Conservation (phyloP, 1,139 yeast species). For the Yamadazyma dushanensis region DNA sequence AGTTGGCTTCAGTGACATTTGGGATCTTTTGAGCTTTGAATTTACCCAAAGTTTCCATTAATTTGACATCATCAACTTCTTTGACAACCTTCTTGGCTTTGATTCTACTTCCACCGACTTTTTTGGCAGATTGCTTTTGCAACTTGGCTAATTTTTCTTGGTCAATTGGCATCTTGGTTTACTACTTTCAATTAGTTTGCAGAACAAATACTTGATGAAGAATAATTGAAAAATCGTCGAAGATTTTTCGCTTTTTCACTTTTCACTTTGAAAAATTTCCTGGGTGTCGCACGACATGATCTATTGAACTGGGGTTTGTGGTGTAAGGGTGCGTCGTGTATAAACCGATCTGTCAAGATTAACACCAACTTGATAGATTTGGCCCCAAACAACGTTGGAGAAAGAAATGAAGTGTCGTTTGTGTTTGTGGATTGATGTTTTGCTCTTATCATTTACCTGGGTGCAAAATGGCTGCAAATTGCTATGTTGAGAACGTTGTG, state of each 20-base stretch:
- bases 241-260: conserved; percentile 12
- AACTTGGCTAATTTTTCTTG: conserved; percentile 86
- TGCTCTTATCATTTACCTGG: too few species aligned
- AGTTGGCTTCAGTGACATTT: conserved; percentile 94
- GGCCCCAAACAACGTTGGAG: too few species aligned
- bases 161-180: conserved; percentile 70
- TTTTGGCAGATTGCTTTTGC: conserved; percentile 70
- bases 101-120: conserved; percentile 89
- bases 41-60: conserved; percentile 87
- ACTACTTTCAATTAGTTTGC: background rate
- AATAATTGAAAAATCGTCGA: conserved; percentile 22
- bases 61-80: conserved; percentile 86
- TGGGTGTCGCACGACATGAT: conserved; percentile 1
- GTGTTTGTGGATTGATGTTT: too few species aligned
- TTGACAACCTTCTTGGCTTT: conserved; percentile 69
- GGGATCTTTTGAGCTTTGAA: conserved; percentile 86
- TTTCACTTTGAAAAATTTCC: conserved; percentile 6
- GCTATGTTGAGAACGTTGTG: too few species aligned
- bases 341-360: background rate
- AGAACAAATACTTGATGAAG: conserved; percentile 1
- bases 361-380: too few species aligned
- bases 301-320: background rate
- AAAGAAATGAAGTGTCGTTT: too few species aligned
- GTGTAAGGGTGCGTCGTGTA: background rate
- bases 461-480: too few species aligned